Evolutionary conservation across 2,329 filamentous ascomycete species (phyloP), one percentile per base, ranked within the genome.

Genomic region (Fusarium nygamai): DNA sequence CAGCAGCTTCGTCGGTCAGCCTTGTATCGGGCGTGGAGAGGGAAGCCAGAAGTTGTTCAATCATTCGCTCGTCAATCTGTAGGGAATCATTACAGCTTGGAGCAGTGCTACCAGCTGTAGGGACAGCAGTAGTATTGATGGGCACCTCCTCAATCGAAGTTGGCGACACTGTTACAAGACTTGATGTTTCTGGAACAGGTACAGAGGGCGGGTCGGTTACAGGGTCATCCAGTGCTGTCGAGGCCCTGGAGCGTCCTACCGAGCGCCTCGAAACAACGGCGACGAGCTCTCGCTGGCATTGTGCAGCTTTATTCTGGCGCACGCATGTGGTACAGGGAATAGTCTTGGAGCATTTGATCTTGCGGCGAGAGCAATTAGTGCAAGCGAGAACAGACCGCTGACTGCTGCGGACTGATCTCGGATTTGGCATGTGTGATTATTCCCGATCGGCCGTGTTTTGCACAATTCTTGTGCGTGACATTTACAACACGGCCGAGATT

Each of bases 341-440:
- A 6, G 38, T 51, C 11, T 53, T 64, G 12, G 62, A 64, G 20
- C 62, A 64, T 38, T 33, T 39, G 2, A 64, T 44, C 27, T 64
- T 64, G 9, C 62, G 38, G 3, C 31, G 62, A 9, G 62, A 39
- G 9, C 62, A 64, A 13, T 46, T 63, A 1, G 57, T 64, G 24
- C 62, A 64, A 3, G 22, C 33, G 11, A 63, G 31, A 2, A 64
- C 62, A 6, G 62, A 62, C 8, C 62, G n/a, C n/a, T 64, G 62
- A 44, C 58, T 64, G 11, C 20, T 48, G 16, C 62, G 46, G 24
- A 31, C 19, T 17, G 57, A 31, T 39, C 29, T 64, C 22, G 13
- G 22, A n/a, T 29, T 43, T 51, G 46, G 19, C 62, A 64, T 64
- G 4, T 19, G 22, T 19, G 11, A 22, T n/a, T 43, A 24, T 47